Evolutionary conservation across 768 basidiomycete genomes (phyloP), one percentile per base, ranked within the genome.

Genomic region (Dendrothele bispora): DNA sequence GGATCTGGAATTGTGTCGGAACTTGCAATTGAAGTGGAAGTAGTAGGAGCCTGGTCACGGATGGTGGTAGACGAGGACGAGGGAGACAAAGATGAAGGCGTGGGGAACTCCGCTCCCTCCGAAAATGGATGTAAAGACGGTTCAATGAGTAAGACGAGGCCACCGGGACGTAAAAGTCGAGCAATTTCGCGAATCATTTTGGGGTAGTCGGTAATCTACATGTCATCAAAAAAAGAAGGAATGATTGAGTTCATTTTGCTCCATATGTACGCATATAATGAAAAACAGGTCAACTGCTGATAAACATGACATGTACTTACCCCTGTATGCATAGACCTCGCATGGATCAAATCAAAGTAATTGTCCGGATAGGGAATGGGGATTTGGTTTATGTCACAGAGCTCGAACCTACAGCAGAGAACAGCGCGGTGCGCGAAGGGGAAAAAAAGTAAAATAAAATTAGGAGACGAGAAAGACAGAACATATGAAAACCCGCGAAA

Each of bases 301-400:
- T 26, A 41, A 39, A 39, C 36, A 61, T 27, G 53, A 36, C 25
- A 52, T 55, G 49, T 36, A 64, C 82, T 62, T 60, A 84, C 82
- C 46, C 86, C 85, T 22, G 75, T 79, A 56, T 86, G 83, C 60
- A 87, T 74, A 28, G 75, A 83, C 44, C 86, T 79, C 30, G 82
- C 84, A 58, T 88, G 86, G 37, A 88, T 74, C 54, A 88, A 67
- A 61, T 88, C 82, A 54, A 86, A 88, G 38, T 81, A 70, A 27
- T 66, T 70, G 58, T 77, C 75, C 18, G 79, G 79, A 59, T 86
- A 88, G 12, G 86, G 86, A 29, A 88, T 68, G 45, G 67, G 76
- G 57, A 65, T 66, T 50, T 78, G 70, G 61, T 84, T 80, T 49
- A 87, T 67, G 60, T 88, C 82, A 62, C 82, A 87, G 12, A 87